Evolutionary conservation across 2,329 filamentous ascomycete genomes (phyloP).

Genomic region (Phialophora tarda): DNA sequence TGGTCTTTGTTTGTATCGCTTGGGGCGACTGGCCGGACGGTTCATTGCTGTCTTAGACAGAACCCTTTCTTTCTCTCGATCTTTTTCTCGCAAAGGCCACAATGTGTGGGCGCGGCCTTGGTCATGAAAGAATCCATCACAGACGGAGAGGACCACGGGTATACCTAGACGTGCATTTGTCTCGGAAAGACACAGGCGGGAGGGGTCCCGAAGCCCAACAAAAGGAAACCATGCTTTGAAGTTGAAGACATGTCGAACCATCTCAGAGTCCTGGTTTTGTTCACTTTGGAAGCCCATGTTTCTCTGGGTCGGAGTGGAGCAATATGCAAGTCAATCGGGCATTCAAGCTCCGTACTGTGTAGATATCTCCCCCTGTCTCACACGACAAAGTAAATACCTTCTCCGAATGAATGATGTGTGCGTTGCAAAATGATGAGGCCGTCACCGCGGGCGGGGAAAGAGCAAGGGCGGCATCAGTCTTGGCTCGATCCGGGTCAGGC

Average conservation of each 20-base stretch:
- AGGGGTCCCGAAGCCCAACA: neutral
- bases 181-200: neutral
- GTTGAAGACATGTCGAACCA: neutral
- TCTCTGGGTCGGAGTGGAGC: neutral
- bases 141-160: neutral
- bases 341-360: too few species aligned
- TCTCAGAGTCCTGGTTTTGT: neutral
- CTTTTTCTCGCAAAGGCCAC: too few species aligned
- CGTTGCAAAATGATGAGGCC: too few species aligned
- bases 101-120: neutral
- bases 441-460: too few species aligned
- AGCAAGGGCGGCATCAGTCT: too few species aligned
- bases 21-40: neutral
- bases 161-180: neutral
- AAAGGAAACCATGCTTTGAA: neutral
- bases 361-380: too few species aligned
- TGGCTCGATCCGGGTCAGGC: too few species aligned
- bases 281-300: neutral
- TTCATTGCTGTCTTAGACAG: neutral
- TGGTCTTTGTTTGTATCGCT: neutral
- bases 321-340: neutral
- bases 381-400: too few species aligned
- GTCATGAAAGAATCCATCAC: neutral
- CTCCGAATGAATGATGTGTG: too few species aligned
- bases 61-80: neutral